phyloP scores from a whole-genome alignment of 139 green algal species.

The Pseudopediastrum boryanum region DNA sequence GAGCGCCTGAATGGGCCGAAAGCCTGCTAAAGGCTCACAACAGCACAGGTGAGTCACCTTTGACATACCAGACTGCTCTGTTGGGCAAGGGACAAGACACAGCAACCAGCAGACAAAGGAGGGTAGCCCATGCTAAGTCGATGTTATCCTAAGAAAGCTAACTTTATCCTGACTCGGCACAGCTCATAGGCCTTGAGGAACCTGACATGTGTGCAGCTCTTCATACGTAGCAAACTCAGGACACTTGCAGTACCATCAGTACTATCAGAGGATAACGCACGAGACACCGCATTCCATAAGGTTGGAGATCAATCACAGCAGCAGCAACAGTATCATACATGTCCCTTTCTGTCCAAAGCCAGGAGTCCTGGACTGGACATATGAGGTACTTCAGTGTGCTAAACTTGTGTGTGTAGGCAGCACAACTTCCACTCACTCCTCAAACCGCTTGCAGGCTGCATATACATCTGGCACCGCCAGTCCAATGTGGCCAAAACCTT shows the following conservation, averaged over 20 bases:
- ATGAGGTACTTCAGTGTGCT: too few relatives aligned
- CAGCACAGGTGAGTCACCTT: too few relatives aligned
- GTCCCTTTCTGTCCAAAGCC: neutral
- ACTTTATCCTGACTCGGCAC: too few relatives aligned
- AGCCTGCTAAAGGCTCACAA: neutral
- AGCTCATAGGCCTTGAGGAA: too few relatives aligned
- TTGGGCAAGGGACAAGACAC: too few relatives aligned
- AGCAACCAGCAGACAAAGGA: too few relatives aligned
- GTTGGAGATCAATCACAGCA: neutral
- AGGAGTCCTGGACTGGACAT: neutral
- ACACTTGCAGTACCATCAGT: neutral
- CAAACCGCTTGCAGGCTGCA: conserved; percentile 85
- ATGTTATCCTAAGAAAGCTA: too few relatives aligned
- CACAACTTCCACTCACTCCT: conserved; percentile 62
- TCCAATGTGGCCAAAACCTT: conserved; percentile 94
- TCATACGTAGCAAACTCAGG: too few relatives aligned
- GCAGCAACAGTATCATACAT: neutral
- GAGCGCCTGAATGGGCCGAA: neutral
- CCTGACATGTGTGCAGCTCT: too few relatives aligned
- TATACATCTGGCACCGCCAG: conserved; percentile 86
- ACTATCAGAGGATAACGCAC: neutral
- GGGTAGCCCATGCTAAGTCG: too few relatives aligned
- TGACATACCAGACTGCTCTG: too few relatives aligned
- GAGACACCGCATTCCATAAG: neutral
- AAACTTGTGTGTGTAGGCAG: too few relatives aligned